Conservation (phyloP, 2,329 filamentous ascomycete species). For the Colletotrichum chrysophilum region DNA sequence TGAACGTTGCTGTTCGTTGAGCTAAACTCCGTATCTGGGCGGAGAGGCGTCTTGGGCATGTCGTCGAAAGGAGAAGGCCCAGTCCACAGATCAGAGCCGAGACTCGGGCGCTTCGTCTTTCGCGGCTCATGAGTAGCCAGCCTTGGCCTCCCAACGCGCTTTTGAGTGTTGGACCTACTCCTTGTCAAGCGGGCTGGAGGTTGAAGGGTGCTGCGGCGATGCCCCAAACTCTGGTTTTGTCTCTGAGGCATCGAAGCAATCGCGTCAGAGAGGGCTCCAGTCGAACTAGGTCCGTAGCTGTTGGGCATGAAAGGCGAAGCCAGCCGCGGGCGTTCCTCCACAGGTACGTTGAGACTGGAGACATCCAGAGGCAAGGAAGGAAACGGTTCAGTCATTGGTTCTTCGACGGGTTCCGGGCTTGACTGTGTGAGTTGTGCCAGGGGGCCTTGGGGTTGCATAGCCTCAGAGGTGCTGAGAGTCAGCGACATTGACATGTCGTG, state of each 20-base stretch:
- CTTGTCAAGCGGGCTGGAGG: conserved; percentile 57
- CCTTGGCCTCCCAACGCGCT: conserved; percentile 50
- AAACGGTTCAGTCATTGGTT: conserved; percentile 22
- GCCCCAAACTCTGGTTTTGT: conserved; percentile 55
- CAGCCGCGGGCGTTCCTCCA: conserved; percentile 41
- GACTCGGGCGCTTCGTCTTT: conserved; percentile 55
- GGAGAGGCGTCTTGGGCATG: conserved; percentile 21
- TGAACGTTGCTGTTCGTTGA: conserved; percentile 35
- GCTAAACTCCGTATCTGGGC: conserved; percentile 35
- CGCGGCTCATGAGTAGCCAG: conserved; percentile 53
- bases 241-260: conserved; percentile 38
- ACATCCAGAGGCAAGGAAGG: not conserved
- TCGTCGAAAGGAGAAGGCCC: conserved; percentile 41
- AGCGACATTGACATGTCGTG: conserved; percentile 69
- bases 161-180: conserved; percentile 59
- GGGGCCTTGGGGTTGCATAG: conserved; percentile 68
- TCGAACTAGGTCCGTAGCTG: conserved; percentile 68
- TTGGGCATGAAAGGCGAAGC: conserved; percentile 62
- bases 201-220: conserved; percentile 54
- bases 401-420: conserved; percentile 28
- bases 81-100: conserved; percentile 59
- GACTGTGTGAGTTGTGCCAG: conserved; percentile 64
- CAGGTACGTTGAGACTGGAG: conserved; percentile 23
- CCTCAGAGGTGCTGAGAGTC: conserved; percentile 65
- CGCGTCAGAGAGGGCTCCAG: conserved; percentile 48